phyloP scores from a whole-genome alignment of 2,329 filamentous ascomycete genomes.

The Grosmannia penicillata region DNA sequence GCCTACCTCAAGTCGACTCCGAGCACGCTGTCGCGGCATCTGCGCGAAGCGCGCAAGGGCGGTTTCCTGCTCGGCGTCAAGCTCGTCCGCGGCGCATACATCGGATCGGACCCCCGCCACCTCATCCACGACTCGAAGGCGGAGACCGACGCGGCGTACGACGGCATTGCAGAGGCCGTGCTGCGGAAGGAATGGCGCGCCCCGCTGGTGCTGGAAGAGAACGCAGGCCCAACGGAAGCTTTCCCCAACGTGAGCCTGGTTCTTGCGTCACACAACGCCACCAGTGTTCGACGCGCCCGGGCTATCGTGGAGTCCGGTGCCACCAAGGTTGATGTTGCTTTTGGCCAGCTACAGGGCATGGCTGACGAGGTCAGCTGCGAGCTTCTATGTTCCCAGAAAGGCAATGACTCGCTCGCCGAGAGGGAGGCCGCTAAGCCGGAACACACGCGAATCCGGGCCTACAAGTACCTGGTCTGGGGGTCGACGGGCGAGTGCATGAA shows the following conservation, averaged over 20 bases:
- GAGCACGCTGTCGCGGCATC: slow-evolving; percentile 40
- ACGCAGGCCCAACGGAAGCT: slow-evolving; percentile 15
- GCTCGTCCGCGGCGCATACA: slow-evolving; percentile 61
- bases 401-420: slow-evolving; percentile 3
- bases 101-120: slow-evolving; percentile 53
- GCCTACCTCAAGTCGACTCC: slow-evolving; percentile 56
- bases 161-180: slow-evolving; percentile 53
- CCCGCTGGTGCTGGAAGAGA: slow-evolving; percentile 28
- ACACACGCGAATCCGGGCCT: slow-evolving; percentile 24
- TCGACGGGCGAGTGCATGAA: slow-evolving; percentile 71
- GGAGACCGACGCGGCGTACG: slow-evolving; percentile 58
- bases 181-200: slow-evolving; percentile 47
- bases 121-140: slow-evolving; percentile 59
- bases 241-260: slow-evolving; percentile 51
- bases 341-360: slow-evolving; percentile 87
- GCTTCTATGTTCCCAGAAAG: background rate
- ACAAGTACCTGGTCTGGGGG: slow-evolving; percentile 58
- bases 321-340: slow-evolving; percentile 31
- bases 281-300: slow-evolving; percentile 47
- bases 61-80: slow-evolving; percentile 59
- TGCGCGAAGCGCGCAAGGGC: slow-evolving; percentile 40
- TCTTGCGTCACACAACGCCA: slow-evolving; percentile 70
- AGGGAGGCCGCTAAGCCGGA: background rate
- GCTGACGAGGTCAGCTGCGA: slow-evolving; percentile 63
- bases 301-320: slow-evolving; percentile 31